Conservation (phyloP, 768 basidiomycete genomes). For the Naganishia onofrii region DNA sequence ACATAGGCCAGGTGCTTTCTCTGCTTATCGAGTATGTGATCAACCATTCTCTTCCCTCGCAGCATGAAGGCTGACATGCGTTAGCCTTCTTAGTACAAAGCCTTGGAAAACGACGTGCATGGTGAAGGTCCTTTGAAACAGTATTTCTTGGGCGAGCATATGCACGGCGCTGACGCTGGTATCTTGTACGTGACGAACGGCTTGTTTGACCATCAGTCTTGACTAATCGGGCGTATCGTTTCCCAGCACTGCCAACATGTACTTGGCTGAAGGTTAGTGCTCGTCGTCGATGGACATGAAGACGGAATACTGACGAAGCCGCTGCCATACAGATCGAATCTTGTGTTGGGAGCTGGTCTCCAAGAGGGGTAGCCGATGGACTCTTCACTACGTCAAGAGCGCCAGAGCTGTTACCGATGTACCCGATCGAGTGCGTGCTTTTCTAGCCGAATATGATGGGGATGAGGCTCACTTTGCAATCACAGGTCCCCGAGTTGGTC, state of each 20-base stretch:
- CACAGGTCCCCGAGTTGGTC: slow-evolving; percentile 81
- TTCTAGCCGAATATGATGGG: slow-evolving; percentile 23
- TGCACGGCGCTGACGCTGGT: slow-evolving; percentile 57
- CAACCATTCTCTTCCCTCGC: not conserved
- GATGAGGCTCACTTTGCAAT: not conserved
- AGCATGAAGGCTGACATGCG: slow-evolving; percentile 24
- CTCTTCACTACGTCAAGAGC: slow-evolving; percentile 92
- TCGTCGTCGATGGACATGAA: no score
- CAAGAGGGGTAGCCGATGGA: slow-evolving; percentile 86
- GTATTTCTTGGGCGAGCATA: slow-evolving; percentile 95
- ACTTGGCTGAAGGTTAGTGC: slow-evolving; percentile 72
- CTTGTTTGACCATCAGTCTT: not conserved
- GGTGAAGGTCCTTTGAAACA: slow-evolving; percentile 89
- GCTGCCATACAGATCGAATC: slow-evolving; percentile 61
- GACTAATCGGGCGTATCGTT: not conserved
- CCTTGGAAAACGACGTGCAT: slow-evolving; percentile 74
- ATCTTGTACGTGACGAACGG: slow-evolving; percentile 46
- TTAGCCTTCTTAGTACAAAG: slow-evolving; percentile 60
- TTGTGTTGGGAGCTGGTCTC: slow-evolving; percentile 96
- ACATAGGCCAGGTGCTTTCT: slow-evolving; percentile 75
- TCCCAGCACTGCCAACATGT: slow-evolving; percentile 54
- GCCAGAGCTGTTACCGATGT: slow-evolving; percentile 91
- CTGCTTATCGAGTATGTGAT: slow-evolving; percentile 64
- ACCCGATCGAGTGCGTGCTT: slow-evolving; percentile 69
- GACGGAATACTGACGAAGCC: not conserved